These are phyloP conservation scores for Suillus tomentosus DNA, from an alignment of 768 basidiomycete genomes.

Conservation along the genomic window DNA sequence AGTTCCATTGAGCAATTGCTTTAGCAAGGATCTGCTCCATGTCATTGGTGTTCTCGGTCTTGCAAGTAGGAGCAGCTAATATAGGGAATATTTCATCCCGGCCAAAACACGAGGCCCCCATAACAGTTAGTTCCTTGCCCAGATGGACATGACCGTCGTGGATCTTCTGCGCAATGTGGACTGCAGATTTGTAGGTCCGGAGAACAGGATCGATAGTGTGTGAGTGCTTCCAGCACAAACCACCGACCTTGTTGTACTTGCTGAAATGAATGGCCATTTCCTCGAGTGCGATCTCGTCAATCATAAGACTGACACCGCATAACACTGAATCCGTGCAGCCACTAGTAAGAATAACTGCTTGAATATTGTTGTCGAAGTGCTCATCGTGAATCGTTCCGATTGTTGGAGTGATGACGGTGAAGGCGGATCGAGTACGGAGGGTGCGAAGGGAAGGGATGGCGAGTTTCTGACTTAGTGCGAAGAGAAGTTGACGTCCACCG, in stretches of 20 bases:
- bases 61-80: too few species aligned
- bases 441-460: constrained; percentile 18
- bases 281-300: constrained; percentile 18
- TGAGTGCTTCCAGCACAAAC: constrained; percentile 14
- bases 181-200: constrained; percentile 5
- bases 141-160: constrained; percentile 8
- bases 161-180: neutral
- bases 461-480: constrained; percentile 17
- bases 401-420: constrained; percentile 14
- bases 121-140: constrained; percentile 18
- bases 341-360: constrained; percentile 11
- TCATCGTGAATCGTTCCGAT: constrained; percentile 8
- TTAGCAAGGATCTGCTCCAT: too few species aligned
- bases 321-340: too few species aligned
- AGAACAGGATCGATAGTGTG: neutral
- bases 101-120: neutral
- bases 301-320: constrained; percentile 13
- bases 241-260: constrained; percentile 12
- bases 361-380: constrained; percentile 16
- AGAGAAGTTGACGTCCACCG: constrained; percentile 14
- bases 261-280: constrained; percentile 14
- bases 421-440: neutral
- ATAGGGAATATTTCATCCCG: too few species aligned
- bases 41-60: too few species aligned
- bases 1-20: too few species aligned